Evolutionary conservation across 2,329 filamentous ascomycete species (phyloP).

Genomic region (Bretziella fagacearum): DNA sequence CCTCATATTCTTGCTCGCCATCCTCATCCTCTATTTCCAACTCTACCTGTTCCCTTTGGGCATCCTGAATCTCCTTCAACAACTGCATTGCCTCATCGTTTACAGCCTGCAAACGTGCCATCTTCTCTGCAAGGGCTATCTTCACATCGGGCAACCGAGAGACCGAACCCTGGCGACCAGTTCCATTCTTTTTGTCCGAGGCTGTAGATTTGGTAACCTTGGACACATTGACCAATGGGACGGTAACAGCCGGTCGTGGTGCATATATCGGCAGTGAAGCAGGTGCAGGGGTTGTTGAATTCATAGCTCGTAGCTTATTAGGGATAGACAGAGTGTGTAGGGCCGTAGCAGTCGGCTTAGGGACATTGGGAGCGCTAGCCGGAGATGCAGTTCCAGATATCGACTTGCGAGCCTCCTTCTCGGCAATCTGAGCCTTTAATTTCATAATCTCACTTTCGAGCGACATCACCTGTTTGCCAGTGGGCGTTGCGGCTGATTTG

Average conservation of each 20-base stretch:
- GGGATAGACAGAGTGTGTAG: neutral
- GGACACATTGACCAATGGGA: neutral
- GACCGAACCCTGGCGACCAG: neutral
- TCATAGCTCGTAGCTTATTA: neutral
- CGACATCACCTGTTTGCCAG: constrained; percentile 14
- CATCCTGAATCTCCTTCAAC: constrained; percentile 13
- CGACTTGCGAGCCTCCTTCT: constrained; percentile 38
- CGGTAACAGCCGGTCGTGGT: neutral
- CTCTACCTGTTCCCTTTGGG: constrained; percentile 1
- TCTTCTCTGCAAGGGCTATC: constrained; percentile 20
- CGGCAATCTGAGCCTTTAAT: constrained; percentile 42
- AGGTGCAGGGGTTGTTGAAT: neutral
- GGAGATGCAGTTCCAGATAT: constrained; percentile 4
- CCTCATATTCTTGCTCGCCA: neutral
- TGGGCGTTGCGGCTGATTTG: neutral
- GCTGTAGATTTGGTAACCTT: neutral
- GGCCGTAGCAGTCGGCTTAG: neutral
- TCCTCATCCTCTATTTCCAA: constrained; percentile 5
- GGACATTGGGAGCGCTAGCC: neutral
- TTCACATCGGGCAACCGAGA: constrained; percentile 16
- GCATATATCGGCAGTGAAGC: neutral
- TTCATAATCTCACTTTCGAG: constrained; percentile 39
- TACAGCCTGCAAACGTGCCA: constrained; percentile 9
- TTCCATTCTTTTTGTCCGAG: neutral
- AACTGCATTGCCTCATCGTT: constrained; percentile 11